Percentiles rank a stretch among this genome's conserved stretches.
phyloP scores from a whole-genome alignment of 768 basidiomycete species.

The Chalciporus chontae region DNA sequence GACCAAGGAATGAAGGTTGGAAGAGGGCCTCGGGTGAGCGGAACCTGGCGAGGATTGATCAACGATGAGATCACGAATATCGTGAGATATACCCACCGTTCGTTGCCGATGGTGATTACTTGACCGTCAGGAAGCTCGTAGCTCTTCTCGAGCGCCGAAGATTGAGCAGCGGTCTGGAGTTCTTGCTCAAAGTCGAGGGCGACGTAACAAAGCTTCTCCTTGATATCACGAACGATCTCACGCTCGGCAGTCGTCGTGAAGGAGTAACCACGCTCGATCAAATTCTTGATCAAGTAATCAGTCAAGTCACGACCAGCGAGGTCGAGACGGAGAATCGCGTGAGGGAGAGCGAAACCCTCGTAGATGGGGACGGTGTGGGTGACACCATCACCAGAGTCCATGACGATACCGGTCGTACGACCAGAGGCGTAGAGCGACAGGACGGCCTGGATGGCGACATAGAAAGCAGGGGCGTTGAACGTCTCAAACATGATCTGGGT shows the following conservation, averaged over 20 bases:
- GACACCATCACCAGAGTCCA: slow-evolving; percentile 96
- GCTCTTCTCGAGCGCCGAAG: slow-evolving; percentile 86
- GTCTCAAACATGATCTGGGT: slow-evolving; percentile 82
- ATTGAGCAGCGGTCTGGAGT: slow-evolving; percentile 85
- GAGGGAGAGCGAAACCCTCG: slow-evolving; percentile 90
- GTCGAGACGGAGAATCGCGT: slow-evolving; percentile 91
- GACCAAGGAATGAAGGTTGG: slow-evolving; percentile 56
- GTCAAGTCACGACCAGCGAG: slow-evolving; percentile 92
- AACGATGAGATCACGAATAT: not conserved
- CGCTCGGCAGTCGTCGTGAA: slow-evolving; percentile 93
- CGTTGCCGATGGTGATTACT: slow-evolving; percentile 83
- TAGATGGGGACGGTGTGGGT: slow-evolving; percentile 96
- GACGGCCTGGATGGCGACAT: slow-evolving; percentile 72
- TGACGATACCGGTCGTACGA: slow-evolving; percentile 91
- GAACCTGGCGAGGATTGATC: slow-evolving; percentile 37
- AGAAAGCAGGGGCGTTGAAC: slow-evolving; percentile 73
- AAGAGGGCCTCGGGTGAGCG: slow-evolving; percentile 54
- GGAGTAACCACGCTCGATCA: slow-evolving; percentile 88
- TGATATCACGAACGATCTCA: slow-evolving; percentile 96
- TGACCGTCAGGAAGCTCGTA: slow-evolving; percentile 93
- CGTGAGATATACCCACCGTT: slow-evolving; percentile 38
- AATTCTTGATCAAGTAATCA: slow-evolving; percentile 74
- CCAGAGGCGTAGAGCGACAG: slow-evolving; percentile 86
- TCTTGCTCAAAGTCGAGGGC: slow-evolving; percentile 94
- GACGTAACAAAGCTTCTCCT: slow-evolving; percentile 91